These are phyloP conservation scores for Alternaria burnsii DNA, from an alignment of 2,329 filamentous ascomycete species.

Conservation along the genomic window DNA sequence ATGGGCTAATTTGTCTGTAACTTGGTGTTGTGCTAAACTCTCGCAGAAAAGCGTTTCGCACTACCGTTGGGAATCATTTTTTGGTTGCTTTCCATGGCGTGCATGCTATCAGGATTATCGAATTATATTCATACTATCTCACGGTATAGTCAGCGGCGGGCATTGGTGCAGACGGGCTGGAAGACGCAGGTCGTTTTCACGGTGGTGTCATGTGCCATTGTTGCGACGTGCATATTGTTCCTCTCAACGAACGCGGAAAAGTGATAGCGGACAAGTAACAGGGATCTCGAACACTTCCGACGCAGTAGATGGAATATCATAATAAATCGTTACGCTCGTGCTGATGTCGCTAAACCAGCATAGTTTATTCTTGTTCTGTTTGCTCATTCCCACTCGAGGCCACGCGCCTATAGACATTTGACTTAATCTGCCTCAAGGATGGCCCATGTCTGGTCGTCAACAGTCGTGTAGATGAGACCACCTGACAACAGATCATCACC, in stretches of 20 bases:
- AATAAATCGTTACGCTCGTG: constrained; percentile 5
- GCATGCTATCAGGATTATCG: constrained; percentile 76
- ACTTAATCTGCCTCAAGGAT: constrained; percentile 69
- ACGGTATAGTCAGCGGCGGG: constrained; percentile 78
- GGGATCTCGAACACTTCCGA: constrained; percentile 1
- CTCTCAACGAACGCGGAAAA: constrained; percentile 51
- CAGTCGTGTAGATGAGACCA: constrained; percentile 86
- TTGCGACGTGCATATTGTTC: constrained; percentile 53
- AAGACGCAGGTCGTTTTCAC: constrained; percentile 80
- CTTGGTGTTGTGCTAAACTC: neutral
- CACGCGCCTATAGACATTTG: neutral
- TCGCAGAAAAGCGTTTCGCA: constrained; percentile 76
- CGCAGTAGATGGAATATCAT: constrained; percentile 1
- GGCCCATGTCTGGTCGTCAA: constrained; percentile 93
- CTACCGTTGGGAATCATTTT: constrained; percentile 87
- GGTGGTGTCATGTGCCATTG: constrained; percentile 51
- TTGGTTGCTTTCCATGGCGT: constrained; percentile 82
- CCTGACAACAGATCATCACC: constrained; percentile 79
- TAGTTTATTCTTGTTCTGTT: neutral
- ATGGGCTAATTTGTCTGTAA: neutral
- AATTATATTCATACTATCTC: constrained; percentile 89
- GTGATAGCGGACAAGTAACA: constrained; percentile 30
- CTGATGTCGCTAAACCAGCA: neutral
- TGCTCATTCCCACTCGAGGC: neutral
- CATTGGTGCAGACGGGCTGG: constrained; percentile 92